Base-by-base conservation (phyloP, 192 early-diverging fungal species). In the Dissophora ornata region DNA sequence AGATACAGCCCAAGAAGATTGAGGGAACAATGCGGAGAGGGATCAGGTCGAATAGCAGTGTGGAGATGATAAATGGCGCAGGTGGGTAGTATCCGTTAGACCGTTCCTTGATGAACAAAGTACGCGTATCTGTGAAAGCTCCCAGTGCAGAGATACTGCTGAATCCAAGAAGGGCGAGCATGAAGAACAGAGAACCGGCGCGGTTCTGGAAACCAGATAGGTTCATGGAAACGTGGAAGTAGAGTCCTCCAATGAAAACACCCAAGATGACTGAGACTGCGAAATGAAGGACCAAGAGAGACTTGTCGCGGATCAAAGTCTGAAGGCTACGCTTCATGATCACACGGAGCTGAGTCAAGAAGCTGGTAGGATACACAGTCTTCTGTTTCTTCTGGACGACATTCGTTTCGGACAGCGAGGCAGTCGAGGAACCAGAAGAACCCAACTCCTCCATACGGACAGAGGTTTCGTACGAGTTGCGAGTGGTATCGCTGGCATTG, bases 201-300 rank as follows among this genome's bases (percentile, higher is more conserved):
- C 90, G 82, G 62, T 93, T 93, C 74, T 93, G 92, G 28, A 93
- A 82, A n/a, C 92, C 92, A 3, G 82, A 86, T 16, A 93, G 60
- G 40, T 81, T 73, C 32, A 64, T 57, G 49, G 87, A 79, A 10
- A 84, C 77, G 24, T 85, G 65, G 77, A 81, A 93, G 68, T 91
- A 93, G 6, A 93, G 64, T 12, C 83, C 81, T 38, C 92, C 92
- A 11, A 93, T 71, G 56, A 93, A 85, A 4, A 87, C 32, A 2
- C 88, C 90, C 18, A 92, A 54, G 0, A 84, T 33, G 1, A 90
- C 38, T 0, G 90, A 63, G 1, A 90, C 71, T 0, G 46, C 77
- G 33, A 88, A 55, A 68, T 92, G 90, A 15, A 88, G 84, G n/a
- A 84, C 54, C 56, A 90, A 12, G 61, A 51, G 81, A 41, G 58